Conservation (phyloP, 345 rosid genomes). For the Arabis alpina region DNA sequence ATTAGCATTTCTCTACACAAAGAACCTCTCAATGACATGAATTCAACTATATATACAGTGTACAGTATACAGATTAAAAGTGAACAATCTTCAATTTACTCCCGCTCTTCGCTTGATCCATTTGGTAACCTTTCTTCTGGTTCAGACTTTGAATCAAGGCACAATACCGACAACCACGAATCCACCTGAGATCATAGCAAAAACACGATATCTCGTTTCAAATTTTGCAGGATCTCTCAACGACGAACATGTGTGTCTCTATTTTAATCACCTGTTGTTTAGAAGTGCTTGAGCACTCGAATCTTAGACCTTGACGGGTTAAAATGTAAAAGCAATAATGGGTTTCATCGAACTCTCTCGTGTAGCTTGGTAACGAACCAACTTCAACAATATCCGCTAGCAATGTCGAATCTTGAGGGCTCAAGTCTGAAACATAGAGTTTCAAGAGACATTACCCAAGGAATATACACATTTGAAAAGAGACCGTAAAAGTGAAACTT, state of each 20-base stretch:
- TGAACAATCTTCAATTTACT: slow-evolving; percentile 47
- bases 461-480: not conserved
- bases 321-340: slow-evolving; percentile 68
- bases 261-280: slow-evolving; percentile 60
- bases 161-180: slow-evolving; percentile 70
- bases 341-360: slow-evolving; percentile 64
- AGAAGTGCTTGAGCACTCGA: slow-evolving; percentile 79
- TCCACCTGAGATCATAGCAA: slow-evolving; percentile 55
- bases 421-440: slow-evolving; percentile 64
- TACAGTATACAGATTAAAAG: slow-evolving; percentile 34
- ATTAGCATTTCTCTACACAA: too few relatives aligned
- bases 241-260: not conserved
- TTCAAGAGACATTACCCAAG: slow-evolving; percentile 20
- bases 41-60: slow-evolving; percentile 42
- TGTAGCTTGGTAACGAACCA: slow-evolving; percentile 67
- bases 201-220: not conserved
- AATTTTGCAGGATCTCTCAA: not conserved
- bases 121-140: slow-evolving; percentile 47
- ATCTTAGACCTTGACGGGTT: slow-evolving; percentile 77
- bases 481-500: slow-evolving; percentile 1
- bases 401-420: slow-evolving; percentile 92
- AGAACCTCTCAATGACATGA: too few relatives aligned
- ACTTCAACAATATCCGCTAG: slow-evolving; percentile 83
- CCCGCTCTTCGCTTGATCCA: slow-evolving; percentile 37
- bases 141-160: slow-evolving; percentile 53